Conservation (phyloP, 306 rosid species). For the Sechiopsis laciniata region DNA sequence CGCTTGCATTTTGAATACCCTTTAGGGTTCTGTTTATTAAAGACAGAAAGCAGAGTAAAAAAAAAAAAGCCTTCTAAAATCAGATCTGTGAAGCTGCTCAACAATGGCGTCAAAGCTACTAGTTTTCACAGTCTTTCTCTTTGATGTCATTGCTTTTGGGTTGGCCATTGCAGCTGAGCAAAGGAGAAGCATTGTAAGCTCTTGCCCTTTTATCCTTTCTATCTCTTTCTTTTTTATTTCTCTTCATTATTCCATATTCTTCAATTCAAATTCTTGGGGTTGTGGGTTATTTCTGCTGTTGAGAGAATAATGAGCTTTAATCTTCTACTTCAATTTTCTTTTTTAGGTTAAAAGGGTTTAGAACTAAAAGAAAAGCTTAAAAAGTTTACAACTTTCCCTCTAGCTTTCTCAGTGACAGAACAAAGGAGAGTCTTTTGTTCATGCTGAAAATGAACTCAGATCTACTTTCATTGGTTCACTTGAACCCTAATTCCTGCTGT, state of each 20-base stretch:
- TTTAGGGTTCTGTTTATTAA: no score
- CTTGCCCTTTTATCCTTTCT: background rate
- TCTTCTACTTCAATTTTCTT: background rate
- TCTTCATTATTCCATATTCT: background rate
- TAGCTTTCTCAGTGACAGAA: background rate
- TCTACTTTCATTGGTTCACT: background rate
- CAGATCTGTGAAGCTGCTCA: background rate
- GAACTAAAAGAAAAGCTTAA: no score
- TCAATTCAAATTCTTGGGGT: background rate
- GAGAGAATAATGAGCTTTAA: background rate
- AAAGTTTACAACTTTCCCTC: no score
- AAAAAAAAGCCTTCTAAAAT: no score
- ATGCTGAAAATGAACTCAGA: background rate
- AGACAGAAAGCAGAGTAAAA: no score
- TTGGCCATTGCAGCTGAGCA: slow-evolving; percentile 24
- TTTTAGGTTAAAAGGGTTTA: background rate
- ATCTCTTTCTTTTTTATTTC: background rate
- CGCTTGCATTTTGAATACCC: no score
- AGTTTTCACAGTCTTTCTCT: background rate
- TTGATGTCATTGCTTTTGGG: slow-evolving; percentile 23
- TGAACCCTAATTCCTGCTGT: background rate
- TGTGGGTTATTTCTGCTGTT: background rate
- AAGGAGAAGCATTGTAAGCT: slow-evolving; percentile 22
- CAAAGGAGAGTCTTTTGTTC: background rate
- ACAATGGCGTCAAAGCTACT: slow-evolving; percentile 22